Evolutionary conservation across 1,284 basidiomycete species (phyloP), one percentile per base, ranked within the genome.

Genomic region (Porodaedalea pini): DNA sequence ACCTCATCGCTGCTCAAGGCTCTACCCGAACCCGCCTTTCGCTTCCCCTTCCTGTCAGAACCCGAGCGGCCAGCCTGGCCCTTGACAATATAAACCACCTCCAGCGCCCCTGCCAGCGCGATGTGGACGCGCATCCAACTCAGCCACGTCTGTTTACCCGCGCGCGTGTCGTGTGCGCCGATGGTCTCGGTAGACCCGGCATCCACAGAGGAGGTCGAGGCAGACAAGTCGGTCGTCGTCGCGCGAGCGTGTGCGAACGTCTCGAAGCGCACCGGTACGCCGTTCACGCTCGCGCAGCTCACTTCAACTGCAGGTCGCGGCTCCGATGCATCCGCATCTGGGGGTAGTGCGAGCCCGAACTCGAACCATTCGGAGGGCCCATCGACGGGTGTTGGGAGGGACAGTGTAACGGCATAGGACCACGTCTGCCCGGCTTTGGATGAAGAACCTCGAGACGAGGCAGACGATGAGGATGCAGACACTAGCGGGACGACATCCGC

Each of bases 291-390:
- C 36, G 79, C 82, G 60, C 75, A 77, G 34, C 80, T 73, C 49
- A 89, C 76, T 17, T 83, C 76, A 36, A 87, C 73, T 52, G 40
- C 79, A 76, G 23, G 72, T 71, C 19, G 59, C 61, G 17, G 23
- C 11, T 56, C 50, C 3, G 21, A 29, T 15, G 59, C 44, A 17
- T 15, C 31, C 5, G 58, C 45, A 7, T 40, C 10, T 3, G 66
- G 32, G 4, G 73, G 70, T 57, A 76, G 75, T 7, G 81, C 81
- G 41, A 90, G 73, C n/a, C 86, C 87, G 65, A 90, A 89, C 68
- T 89, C 86, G n/a, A 90, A 71, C 83, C 82, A 87, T 56, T 84
- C 84, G 21, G 78, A 77, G 54, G 81, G 79, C 13, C 73, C 65
- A 44, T 83, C 78, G 11, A 76, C 71, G 17, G 85, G 85, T 4